Evolutionary conservation across 257 asterid species (phyloP), one percentile per base, ranked within the genome.

Genomic region (Nicotiana sylvestris): DNA sequence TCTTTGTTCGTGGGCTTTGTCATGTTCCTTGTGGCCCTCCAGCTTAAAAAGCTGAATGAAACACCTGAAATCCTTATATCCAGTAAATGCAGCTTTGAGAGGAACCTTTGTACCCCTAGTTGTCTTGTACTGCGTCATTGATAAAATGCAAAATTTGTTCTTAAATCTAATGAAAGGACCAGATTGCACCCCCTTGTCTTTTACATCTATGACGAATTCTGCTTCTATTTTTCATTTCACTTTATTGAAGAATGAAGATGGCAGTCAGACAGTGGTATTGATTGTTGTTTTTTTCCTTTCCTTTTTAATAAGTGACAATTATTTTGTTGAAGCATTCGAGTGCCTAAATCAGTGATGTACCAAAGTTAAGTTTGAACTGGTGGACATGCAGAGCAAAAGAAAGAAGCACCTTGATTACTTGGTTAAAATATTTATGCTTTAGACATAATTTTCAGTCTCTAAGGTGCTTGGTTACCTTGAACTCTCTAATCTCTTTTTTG

Each of bases 51-150:
- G 60, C 68, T 68, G 78, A 84, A 79, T 56, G 61, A 33, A 21
- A 66, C 72, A 35, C 77, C 66, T 85, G 81, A 66, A 12, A 74
- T 55, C 76, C 76, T 69, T 11, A 74, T 85, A 21, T 76, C 60
- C 61, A 81, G 35, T n/a, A 25, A 67, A 64, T 83, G 72, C 83
- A 72, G 32, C 85, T 4, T 57, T 70, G 81, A 51, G 78, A 66
- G 76, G 43, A 62, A 81, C 65, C 77, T 32, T 83, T 79, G 62
- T 29, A 13, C 21, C n/a, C 65, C 25, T 82, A 69, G n/a, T 69
- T 70, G 81, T 66, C 55, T 79, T 78, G 79, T 81, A 79, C 76
- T 35, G 83, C 13, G 81, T 67, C 82, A 17, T 68, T 27, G 35
- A 68, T 53, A 49, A 39, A 66, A 62, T 33, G 77, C 43, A 53